phyloP scores from a whole-genome alignment of 805 yeast genomes.

The Blastobotrys mokoenaii region DNA sequence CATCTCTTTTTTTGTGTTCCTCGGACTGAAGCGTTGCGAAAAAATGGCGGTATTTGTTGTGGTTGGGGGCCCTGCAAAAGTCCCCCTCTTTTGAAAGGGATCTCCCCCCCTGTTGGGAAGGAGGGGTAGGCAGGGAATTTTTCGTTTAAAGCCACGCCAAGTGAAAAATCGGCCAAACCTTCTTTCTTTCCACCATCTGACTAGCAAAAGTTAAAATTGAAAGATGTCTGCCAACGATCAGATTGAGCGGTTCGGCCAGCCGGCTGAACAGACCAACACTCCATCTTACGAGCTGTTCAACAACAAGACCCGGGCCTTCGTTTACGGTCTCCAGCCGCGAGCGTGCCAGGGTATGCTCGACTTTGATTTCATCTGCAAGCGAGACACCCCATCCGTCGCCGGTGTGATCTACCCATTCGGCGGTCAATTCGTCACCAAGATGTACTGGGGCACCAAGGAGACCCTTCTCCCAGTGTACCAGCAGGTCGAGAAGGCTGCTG shows the following conservation, averaged over 20 bases:
- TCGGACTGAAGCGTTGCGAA: too few species aligned
- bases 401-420: constrained; percentile 41
- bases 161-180: neutral
- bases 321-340: constrained; percentile 38
- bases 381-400: constrained; percentile 38
- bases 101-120: too few species aligned
- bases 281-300: constrained; percentile 34
- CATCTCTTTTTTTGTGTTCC: too few species aligned
- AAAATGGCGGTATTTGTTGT: too few species aligned
- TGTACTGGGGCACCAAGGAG: constrained; percentile 45
- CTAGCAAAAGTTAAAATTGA: neutral
- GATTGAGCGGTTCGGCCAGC: constrained; percentile 25
- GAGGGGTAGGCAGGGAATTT: too few species aligned
- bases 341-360: constrained; percentile 44
- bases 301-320: constrained; percentile 37
- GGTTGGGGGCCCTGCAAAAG: too few species aligned
- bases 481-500: constrained; percentile 33
- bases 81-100: too few species aligned
- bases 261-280: constrained; percentile 18
- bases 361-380: constrained; percentile 38
- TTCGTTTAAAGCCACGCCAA: neutral
- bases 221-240: constrained; percentile 22
- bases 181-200: neutral
- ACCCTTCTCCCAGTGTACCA: constrained; percentile 39
- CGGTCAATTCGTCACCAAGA: constrained; percentile 36